phyloP scores from a whole-genome alignment of 2,329 filamentous ascomycete species.

The Penicillium polonicum region DNA sequence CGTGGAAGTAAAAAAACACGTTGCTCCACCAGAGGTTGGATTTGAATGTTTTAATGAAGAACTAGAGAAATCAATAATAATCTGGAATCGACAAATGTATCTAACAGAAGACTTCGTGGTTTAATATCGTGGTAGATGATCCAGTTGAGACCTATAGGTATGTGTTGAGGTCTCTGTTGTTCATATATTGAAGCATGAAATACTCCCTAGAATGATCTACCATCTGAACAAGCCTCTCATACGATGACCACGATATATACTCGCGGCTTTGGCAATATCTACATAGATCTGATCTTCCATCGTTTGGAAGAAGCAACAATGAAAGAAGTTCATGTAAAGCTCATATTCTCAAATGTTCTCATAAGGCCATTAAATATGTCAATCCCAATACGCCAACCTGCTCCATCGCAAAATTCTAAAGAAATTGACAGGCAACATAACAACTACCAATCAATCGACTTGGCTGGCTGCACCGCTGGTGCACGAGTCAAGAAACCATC shows the following conservation, averaged over 20 bases:
- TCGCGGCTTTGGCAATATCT: constrained; percentile 20
- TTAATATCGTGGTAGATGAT: constrained; percentile 45
- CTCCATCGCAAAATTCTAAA: not conserved
- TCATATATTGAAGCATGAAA: constrained; percentile 18
- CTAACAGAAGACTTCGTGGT: constrained; percentile 42
- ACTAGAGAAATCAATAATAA: constrained; percentile 33
- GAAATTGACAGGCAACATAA: not conserved
- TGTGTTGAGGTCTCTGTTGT: constrained; percentile 17
- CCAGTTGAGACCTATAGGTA: constrained; percentile 21
- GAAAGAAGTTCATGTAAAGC: not conserved
- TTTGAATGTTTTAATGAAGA: constrained; percentile 3
- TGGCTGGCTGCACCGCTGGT: constrained; percentile 20
- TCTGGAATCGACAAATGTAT: constrained; percentile 36
- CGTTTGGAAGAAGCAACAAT: not conserved
- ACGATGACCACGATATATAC: constrained; percentile 15
- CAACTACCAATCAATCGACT: constrained; percentile 38
- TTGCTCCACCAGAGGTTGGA: too few relatives aligned
- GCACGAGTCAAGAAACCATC: constrained; percentile 16
- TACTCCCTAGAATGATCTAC: constrained; percentile 15
- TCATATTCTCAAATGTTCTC: not conserved
- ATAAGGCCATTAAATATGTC: not conserved
- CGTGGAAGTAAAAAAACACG: too few relatives aligned
- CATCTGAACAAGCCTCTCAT: constrained; percentile 14
- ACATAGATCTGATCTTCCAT: constrained; percentile 14
- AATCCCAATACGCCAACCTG: not conserved